Conservation (phyloP, 2,329 filamentous ascomycete genomes). For the Zymoseptoria crescenta region DNA sequence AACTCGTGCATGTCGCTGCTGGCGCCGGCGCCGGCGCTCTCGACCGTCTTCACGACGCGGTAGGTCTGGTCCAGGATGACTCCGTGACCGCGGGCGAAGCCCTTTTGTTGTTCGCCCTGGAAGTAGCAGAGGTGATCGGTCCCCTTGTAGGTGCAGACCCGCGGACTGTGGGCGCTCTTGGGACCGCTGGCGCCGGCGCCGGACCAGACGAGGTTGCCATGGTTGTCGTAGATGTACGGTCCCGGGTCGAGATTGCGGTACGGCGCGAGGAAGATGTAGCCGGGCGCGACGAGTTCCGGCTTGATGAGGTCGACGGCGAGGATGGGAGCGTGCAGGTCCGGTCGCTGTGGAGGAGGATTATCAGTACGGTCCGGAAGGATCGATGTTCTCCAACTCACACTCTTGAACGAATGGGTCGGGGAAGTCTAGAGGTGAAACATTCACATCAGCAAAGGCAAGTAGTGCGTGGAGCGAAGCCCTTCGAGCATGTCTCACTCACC, state of each 20-base stretch:
- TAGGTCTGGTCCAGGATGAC: conserved; percentile 47
- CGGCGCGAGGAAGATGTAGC: conserved; percentile 46
- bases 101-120: conserved; percentile 44
- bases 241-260: conserved; percentile 43
- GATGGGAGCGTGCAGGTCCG: conserved; percentile 33
- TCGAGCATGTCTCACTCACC: not conserved
- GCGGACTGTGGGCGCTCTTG: conserved; percentile 41
- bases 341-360: conserved; percentile 23
- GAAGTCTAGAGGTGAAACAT: conserved; percentile 20
- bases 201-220: conserved; percentile 45
- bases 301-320: conserved; percentile 27
- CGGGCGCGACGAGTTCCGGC: conserved; percentile 34
- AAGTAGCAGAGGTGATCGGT: conserved; percentile 46
- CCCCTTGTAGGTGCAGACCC: conserved; percentile 43
- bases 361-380: conserved; percentile 6
- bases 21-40: conserved; percentile 32
- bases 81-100: conserved; percentile 46
- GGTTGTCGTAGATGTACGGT: conserved; percentile 46
- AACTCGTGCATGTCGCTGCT: conserved; percentile 49
- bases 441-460: not conserved
- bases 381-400: conserved; percentile 19
- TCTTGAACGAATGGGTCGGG: conserved; percentile 31
- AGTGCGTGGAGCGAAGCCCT: no score
- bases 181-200: conserved; percentile 44
- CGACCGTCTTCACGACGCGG: conserved; percentile 41